phyloP scores from a whole-genome alignment of 2,329 filamentous ascomycete species.

The Penicillium sp. region DNA sequence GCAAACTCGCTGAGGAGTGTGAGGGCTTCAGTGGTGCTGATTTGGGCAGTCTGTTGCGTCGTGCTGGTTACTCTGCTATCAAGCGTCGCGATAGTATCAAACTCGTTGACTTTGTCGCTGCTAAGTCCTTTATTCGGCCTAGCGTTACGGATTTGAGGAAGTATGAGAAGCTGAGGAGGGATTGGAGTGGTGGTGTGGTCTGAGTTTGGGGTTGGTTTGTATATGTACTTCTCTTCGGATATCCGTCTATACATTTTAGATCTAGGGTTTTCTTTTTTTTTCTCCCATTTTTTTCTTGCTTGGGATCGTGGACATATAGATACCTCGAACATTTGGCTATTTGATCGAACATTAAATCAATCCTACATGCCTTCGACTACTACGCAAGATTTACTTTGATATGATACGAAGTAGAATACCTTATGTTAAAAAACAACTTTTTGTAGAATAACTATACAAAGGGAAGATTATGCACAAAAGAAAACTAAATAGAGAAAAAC shows the following conservation, averaged over 20 bases:
- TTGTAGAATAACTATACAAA: constrained; percentile 28
- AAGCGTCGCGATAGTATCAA: constrained; percentile 49
- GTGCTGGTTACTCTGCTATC: constrained; percentile 58
- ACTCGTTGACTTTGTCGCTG: constrained; percentile 42
- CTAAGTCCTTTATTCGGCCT: constrained; percentile 41
- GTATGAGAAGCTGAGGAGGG: constrained; percentile 55
- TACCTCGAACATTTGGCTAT: constrained; percentile 6
- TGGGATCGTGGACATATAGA: constrained; percentile 7
- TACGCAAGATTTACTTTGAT: not conserved
- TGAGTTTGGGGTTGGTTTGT: constrained; percentile 12
- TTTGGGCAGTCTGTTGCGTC: constrained; percentile 56
- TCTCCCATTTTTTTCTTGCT: not conserved
- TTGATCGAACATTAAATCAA: not conserved
- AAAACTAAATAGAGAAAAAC: constrained; percentile 22
- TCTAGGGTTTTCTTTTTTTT: constrained; percentile 1
- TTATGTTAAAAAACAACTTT: constrained; percentile 23
- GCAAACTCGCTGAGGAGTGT: constrained; percentile 68
- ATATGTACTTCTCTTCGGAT: not conserved
- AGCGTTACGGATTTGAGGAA: constrained; percentile 58
- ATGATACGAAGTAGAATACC: not conserved
- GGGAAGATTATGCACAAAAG: constrained; percentile 26
- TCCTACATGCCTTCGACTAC: not conserved
- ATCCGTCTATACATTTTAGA: not conserved
- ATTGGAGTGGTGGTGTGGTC: constrained; percentile 44
- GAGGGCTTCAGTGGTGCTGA: constrained; percentile 73